phyloP scores from a whole-genome alignment of 139 green algal genomes.

The Raphidocelis subcapitata region DNA sequence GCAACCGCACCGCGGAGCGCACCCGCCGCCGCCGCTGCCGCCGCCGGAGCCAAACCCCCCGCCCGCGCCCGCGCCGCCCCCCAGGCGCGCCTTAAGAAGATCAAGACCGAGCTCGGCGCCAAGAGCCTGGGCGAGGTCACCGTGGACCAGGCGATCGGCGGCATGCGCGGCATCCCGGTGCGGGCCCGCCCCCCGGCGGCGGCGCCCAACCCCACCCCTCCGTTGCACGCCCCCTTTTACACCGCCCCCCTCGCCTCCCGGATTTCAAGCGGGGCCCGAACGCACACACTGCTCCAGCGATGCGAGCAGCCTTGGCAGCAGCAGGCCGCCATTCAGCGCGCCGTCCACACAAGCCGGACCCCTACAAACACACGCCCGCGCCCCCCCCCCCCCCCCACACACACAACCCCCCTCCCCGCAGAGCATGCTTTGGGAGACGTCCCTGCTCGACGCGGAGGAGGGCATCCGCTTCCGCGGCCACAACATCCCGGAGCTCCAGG shows the following conservation, averaged over 20 bases:
- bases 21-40: no score
- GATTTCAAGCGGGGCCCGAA: neutral
- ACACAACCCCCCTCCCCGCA: slow-evolving; percentile 27
- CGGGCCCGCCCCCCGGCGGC: neutral
- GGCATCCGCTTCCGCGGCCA: slow-evolving; percentile 96
- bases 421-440: slow-evolving; percentile 97
- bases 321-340: no score
- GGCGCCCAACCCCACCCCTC: no score
- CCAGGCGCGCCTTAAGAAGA: slow-evolving; percentile 82
- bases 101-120: slow-evolving; percentile 79
- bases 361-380: no score
- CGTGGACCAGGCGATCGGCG: slow-evolving; percentile 87
- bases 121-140: slow-evolving; percentile 86
- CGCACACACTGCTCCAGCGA: no score
- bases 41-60: no score
- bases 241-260: neutral
- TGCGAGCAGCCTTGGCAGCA: no score
- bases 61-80: no score
- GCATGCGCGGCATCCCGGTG: slow-evolving; percentile 96
- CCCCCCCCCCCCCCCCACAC: neutral
- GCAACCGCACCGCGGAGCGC: no score
- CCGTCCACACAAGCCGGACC: no score
- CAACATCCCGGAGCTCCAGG: slow-evolving; percentile 92
- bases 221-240: neutral
- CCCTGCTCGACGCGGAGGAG: slow-evolving; percentile 93